Base-by-base conservation (phyloP, 1,139 yeast genomes). In the Blastobotrys ciferrii region DNA sequence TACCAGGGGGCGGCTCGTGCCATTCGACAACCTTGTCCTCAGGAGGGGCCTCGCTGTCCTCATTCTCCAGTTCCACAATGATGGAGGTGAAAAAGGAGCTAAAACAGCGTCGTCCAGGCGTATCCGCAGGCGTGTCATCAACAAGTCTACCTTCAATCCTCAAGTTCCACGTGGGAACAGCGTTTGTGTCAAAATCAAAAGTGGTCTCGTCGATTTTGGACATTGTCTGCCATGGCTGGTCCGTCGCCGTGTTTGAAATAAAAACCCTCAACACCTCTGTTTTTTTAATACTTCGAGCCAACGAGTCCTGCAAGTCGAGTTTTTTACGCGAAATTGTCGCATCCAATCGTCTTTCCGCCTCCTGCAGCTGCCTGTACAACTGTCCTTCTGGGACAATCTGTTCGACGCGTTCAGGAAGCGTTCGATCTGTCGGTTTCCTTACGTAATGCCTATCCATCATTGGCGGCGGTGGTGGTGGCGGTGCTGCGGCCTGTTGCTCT, bases 201-300 rank as follows among this genome's bases (percentile, higher is more conserved):
- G 65, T 66, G 46, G 71, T 74, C 46, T 73, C 73, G 37, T 67
- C 68, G n/a, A 59, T 47, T 4, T 57, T 58, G 2, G 60, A 47
- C 33, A 60, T 66, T 19, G 55, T 58, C 49, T 91, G 98, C 98
- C 98, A 92, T 42, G 94, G 88, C 69, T 92, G 98, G 65, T 87
- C 87, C 54, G 82, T 86, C 39, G 85, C 75, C 2, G 88, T 84
- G 64, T 87, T 89, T 60, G 92, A 88, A 30, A 94, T 73, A 63
- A 84, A 92, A 19, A 92, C 78, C 51, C 98, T 78, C 61, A 92
- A 74, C 78, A 53, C 79, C 72, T 63, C 77, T 73, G 59, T 75
- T 70, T 56, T 76, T 71, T 53, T 69, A 66, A 66, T 66, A 55
- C 67, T 68, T 51, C 65, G 69, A 46, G 69, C 64, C 59, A 76